Conservation (phyloP, 441 rosid species). For the Sinapis alba region DNA sequence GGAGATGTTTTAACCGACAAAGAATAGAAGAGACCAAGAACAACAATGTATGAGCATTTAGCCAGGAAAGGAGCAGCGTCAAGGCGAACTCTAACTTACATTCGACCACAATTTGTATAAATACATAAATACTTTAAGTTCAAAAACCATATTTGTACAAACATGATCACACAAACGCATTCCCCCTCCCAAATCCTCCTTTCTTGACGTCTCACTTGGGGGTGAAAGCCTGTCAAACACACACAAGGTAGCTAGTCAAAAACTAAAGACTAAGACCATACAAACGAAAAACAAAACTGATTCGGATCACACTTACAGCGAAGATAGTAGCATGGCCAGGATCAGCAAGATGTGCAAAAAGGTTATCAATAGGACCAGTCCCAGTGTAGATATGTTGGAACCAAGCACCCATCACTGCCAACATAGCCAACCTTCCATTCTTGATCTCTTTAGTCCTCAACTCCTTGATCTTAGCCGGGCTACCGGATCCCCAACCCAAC, state of each 20-base stretch:
- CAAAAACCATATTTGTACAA: slow-evolving; percentile 42
- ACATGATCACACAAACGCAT: slow-evolving; percentile 40
- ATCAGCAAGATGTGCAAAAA: slow-evolving; percentile 95
- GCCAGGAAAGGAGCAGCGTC: slow-evolving; percentile 10
- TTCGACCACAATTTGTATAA: slow-evolving; percentile 34
- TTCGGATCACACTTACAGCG: slow-evolving; percentile 55
- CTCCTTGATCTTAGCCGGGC: slow-evolving; percentile 82
- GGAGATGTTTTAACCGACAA: not conserved
- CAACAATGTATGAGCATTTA: slow-evolving; percentile 20
- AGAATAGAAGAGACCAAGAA: not conserved
- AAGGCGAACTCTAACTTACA: slow-evolving; percentile 34
- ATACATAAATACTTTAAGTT: slow-evolving; percentile 29
- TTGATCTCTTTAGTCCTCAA: slow-evolving; percentile 94
- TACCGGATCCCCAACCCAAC: slow-evolving; percentile 87
- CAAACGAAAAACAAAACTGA: not conserved
- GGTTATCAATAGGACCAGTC: slow-evolving; percentile 94
- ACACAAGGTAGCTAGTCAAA: not conserved
- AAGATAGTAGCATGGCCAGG: slow-evolving; percentile 96
- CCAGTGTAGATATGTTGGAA: slow-evolving; percentile 98
- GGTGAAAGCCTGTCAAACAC: slow-evolving; percentile 68
- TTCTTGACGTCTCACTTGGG: slow-evolving; percentile 55
- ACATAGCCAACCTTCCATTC: slow-evolving; percentile 93
- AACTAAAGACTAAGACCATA: not conserved
- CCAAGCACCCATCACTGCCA: slow-evolving; percentile 99
- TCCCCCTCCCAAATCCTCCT: slow-evolving; percentile 11